These are phyloP conservation scores for Neoarthrinium moseri DNA, from an alignment of 2,329 filamentous ascomycete species.

Conservation along the genomic window DNA sequence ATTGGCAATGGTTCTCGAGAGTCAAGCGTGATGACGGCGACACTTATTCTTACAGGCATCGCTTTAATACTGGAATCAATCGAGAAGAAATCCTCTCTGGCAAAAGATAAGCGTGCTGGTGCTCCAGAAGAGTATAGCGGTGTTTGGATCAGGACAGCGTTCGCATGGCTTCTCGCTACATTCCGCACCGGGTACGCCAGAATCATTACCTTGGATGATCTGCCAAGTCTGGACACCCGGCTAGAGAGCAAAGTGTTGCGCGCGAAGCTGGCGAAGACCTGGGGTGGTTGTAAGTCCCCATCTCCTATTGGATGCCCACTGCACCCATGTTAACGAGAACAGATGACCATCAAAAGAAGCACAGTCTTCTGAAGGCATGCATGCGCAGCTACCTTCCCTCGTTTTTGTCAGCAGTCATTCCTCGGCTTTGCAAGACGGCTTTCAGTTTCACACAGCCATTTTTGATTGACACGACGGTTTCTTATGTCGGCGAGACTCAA, in stretches of 20 bases:
- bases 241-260: constrained; percentile 15
- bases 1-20: constrained; percentile 9
- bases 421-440: constrained; percentile 22
- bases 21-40: constrained; percentile 13
- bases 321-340: background rate
- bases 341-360: constrained; percentile 14
- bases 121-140: constrained; percentile 17
- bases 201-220: constrained; percentile 17
- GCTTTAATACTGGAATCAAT: constrained; percentile 18
- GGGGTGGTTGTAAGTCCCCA: constrained; percentile 16
- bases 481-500: constrained; percentile 13
- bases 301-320: background rate
- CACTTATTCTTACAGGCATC: constrained; percentile 11
- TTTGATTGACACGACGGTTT: constrained; percentile 24
- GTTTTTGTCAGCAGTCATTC: constrained; percentile 19
- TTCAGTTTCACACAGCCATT: constrained; percentile 31
- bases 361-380: constrained; percentile 16
- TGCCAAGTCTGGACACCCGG: constrained; percentile 18
- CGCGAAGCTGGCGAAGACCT: constrained; percentile 12
- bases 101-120: constrained; percentile 5
- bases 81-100: constrained; percentile 14
- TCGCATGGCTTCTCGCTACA: constrained; percentile 19
- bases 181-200: constrained; percentile 17
- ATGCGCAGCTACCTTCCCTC: constrained; percentile 14
- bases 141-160: constrained; percentile 19